Evolutionary conservation across 1,284 basidiomycete genomes (phyloP), one percentile per base, ranked within the genome.

Genomic region (Naganishia cerealis): DNA sequence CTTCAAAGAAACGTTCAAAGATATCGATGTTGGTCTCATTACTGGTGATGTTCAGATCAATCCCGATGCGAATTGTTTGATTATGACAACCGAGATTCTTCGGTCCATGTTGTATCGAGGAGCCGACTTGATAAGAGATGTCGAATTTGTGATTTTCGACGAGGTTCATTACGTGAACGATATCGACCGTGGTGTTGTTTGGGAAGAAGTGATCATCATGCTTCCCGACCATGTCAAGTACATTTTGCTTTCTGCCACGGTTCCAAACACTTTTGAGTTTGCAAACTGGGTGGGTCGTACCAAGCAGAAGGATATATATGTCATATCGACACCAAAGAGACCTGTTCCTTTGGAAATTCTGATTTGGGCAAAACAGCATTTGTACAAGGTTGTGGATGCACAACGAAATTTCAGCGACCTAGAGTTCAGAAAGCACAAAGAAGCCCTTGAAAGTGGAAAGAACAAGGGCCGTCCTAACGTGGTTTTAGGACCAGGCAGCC

Each of bases 201-300:
- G 96, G 96, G 96, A 99, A 81, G 96, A 99, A 81, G 96, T 99
- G 40, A 99, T 99, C 73, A 99, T 99, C 79, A 95, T 97, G 92
- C 82, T 97, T 13, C 94, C 94, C 0, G 94, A 97, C 72, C 94
- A 97, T 80, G 90, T 97, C 77, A 94, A 90, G 78, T 96, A 97
- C 76, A 96, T 99, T 68, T 84, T 99, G 39, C 84, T 99, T 16
- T 98, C 95, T 2, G 96, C 96, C 0, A 99, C 96, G 0, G 96
- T 99, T 0, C 95, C 96, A 2, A 99, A 99, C 77, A 93, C 94
- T 1, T 93, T 90, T 75, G 96, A 99, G 77, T 99, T 99, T 78
- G 96, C 96, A 1, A 94, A 95, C 75, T 99, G 96, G 96, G 95
- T 99, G 69, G 96, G 96, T 2, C 90, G 96, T 10, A 99, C 96